Evolutionary conservation across 257 asterid species (phyloP).

Genomic region (Prunella vulgaris): DNA sequence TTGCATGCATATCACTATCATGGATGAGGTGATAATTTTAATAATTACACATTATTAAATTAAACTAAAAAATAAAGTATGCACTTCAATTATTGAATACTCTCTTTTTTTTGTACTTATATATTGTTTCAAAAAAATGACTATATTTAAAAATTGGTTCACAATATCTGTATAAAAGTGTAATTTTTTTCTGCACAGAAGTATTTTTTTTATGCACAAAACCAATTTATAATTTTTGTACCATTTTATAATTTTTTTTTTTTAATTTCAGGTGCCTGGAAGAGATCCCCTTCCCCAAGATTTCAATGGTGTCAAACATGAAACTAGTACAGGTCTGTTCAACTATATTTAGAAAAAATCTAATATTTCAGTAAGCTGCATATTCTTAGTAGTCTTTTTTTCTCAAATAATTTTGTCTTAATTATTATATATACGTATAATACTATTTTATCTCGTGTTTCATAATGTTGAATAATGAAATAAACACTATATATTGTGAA

Average conservation of each 20-base stretch:
- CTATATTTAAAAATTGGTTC: no score
- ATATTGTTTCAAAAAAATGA: no score
- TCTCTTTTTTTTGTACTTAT: no score
- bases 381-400: no score
- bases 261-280: constrained; percentile 42
- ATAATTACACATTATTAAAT: not conserved
- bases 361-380: no score
- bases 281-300: constrained; percentile 36
- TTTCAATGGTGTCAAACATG: constrained; percentile 26
- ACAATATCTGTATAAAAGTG: no score
- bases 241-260: not conserved
- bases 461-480: not conserved
- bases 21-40: not conserved
- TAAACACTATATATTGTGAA: not conserved
- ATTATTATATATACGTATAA: no score
- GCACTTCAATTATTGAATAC: not conserved
- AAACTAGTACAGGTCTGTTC: constrained; percentile 36
- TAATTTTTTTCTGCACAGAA: no score
- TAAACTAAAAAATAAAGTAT: not conserved
- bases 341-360: no score
- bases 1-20: constrained; percentile 11
- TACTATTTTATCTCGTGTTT: no score
- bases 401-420: not conserved
- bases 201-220: no score
- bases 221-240: no score